Percentiles rank a stretch among this genome's conserved stretches.
Conservation (phyloP, 2,329 filamentous ascomycete species). For the Beauveria varroae region DNA sequence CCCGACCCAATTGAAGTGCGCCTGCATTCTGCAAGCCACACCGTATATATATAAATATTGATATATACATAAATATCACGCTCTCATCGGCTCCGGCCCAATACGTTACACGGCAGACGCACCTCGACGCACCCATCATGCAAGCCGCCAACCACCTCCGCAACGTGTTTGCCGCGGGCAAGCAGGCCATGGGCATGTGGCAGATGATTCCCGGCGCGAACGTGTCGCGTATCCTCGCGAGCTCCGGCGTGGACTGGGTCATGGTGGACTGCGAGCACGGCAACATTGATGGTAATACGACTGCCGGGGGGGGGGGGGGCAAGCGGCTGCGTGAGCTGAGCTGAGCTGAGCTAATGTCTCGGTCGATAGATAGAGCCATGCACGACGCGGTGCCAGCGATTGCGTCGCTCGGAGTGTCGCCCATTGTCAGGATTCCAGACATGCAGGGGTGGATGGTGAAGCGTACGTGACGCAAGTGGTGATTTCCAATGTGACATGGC, state of each 20-base stretch:
- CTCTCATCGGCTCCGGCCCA: not conserved
- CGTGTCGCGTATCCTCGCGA: slow-evolving; percentile 51
- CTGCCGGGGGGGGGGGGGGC: not conserved
- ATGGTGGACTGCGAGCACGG: slow-evolving; percentile 51
- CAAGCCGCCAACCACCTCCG: slow-evolving; percentile 40
- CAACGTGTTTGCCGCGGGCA: slow-evolving; percentile 39
- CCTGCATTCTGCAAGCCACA: not conserved
- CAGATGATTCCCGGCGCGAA: slow-evolving; percentile 57
- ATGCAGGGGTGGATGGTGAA: slow-evolving; percentile 50
- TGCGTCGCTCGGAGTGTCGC: slow-evolving; percentile 44
- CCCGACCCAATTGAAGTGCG: not conserved
- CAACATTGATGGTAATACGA: slow-evolving; percentile 38
- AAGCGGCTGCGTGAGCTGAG: not conserved
- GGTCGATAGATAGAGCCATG: slow-evolving; percentile 37
- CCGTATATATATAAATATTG: too few species aligned
- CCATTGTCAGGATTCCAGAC: slow-evolving; percentile 47
- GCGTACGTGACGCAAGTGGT: slow-evolving; percentile 24
- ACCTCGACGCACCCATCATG: slow-evolving; percentile 23
- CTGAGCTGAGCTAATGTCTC: not conserved
- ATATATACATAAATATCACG: too few species aligned
- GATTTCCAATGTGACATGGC: too few species aligned
- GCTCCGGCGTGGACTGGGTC: slow-evolving; percentile 59
- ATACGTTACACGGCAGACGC: not conserved
- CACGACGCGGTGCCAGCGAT: slow-evolving; percentile 47
- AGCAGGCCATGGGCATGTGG: slow-evolving; percentile 50